Conservation (phyloP, 192 early-diverging fungal species). For the Mortierella antarctica region DNA sequence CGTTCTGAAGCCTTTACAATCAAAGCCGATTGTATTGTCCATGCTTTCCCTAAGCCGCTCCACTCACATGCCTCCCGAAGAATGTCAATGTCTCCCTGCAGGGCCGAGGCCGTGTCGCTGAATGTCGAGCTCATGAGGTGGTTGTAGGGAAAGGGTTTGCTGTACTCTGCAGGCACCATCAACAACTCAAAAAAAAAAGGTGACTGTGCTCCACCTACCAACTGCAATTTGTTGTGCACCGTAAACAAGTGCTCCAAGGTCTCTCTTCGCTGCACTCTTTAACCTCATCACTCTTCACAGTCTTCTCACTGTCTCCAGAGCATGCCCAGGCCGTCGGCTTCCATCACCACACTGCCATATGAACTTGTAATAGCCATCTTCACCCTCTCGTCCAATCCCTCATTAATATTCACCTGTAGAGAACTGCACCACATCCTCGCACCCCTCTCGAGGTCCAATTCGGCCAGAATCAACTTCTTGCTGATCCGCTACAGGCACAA, state of each 20-base stretch:
- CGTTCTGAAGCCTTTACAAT: neutral
- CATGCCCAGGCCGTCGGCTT: conserved; percentile 4
- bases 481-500: conserved; percentile 40
- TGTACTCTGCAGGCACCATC: too few species aligned
- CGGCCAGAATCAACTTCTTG: conserved; percentile 30
- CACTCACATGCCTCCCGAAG: conserved; percentile 31
- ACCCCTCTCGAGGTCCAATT: conserved; percentile 30
- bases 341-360: conserved; percentile 21
- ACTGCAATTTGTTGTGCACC: too few species aligned
- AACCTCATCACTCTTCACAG: too few species aligned
- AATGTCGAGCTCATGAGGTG: conserved; percentile 12
- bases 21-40: neutral
- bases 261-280: too few species aligned
- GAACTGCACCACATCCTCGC: conserved; percentile 26
- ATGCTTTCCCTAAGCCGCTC: too few species aligned
- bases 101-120: conserved; percentile 9
- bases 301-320: neutral
- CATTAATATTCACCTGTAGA: conserved; percentile 30
- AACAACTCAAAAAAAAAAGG: too few species aligned
- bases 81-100: conserved; percentile 39
- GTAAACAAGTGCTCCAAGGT: too few species aligned
- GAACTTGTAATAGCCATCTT: conserved; percentile 32
- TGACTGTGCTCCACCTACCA: too few species aligned
- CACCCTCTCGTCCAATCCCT: conserved; percentile 38
- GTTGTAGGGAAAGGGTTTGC: too few species aligned